A percentile compares a stretch with the other conserved stretches of the same genome.
Evolutionary conservation across 2,329 filamentous ascomycete genomes (phyloP).

Genomic region (Trichoderma cornu-damae): DNA sequence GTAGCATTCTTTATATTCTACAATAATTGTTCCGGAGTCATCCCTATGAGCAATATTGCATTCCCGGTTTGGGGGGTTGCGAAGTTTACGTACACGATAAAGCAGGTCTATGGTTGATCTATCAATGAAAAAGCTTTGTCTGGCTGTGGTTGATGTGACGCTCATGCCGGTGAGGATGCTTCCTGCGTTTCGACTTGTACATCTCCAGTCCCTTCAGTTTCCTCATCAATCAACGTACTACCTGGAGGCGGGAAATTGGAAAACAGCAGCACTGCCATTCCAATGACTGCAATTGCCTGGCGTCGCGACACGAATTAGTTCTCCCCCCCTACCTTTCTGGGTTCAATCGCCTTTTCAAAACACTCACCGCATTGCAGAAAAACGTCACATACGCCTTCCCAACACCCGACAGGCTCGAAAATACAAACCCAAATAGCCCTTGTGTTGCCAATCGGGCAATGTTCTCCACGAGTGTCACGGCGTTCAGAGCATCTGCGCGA

Average conservation of each 20-base stretch:
- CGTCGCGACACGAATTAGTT: conserved; percentile 17
- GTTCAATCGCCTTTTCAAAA: no score
- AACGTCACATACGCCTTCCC: conserved; percentile 60
- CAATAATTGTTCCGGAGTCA: no score
- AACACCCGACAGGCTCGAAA: conserved; percentile 56
- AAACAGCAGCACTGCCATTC: conserved; percentile 37
- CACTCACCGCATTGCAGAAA: conserved; percentile 57
- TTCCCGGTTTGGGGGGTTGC: neutral
- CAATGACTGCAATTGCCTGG: conserved; percentile 48
- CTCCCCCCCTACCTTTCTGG: no score
- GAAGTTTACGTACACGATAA: neutral
- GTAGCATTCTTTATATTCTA: neutral
- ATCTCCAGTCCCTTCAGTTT: conserved; percentile 18
- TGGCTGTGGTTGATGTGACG: neutral
- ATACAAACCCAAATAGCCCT: conserved; percentile 62
- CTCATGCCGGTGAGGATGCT: neutral
- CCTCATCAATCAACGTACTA: conserved; percentile 33
- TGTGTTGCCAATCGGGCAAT: conserved; percentile 59
- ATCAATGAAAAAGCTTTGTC: neutral
- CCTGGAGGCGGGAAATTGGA: conserved; percentile 41
- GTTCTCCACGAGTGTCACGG: conserved; percentile 66
- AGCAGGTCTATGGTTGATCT: neutral
- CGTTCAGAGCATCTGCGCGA: conserved; percentile 61
- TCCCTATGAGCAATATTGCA: neutral
- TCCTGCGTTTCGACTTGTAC: no score